Conservation (phyloP, 345 rosid genomes). For the Syzygium jambos region DNA sequence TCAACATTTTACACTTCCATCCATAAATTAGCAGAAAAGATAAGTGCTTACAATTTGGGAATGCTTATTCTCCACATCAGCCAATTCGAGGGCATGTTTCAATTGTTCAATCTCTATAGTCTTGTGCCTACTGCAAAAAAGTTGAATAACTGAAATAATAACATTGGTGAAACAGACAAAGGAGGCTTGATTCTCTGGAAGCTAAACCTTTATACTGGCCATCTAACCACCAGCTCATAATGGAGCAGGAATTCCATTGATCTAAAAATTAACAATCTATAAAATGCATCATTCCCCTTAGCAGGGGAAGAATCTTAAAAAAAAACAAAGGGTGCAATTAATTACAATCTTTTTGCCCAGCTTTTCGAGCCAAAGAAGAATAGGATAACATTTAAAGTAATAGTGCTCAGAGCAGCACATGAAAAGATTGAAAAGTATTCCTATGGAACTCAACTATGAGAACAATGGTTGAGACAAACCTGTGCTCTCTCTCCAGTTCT, state of each 20-base stretch:
- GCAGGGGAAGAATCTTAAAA: not conserved
- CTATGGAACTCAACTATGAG: not conserved
- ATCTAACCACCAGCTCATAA: not conserved
- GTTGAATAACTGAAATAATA: not conserved
- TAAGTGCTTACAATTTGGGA: constrained; percentile 40
- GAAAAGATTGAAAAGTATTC: not conserved
- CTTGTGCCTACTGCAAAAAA: constrained; percentile 38
- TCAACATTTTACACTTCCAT: not conserved
- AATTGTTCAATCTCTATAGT: constrained; percentile 48
- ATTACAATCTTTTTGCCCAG: not conserved
- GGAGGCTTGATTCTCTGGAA: not conserved
- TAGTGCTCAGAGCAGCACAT: not conserved
- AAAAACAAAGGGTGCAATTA: not conserved
- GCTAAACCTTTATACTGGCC: not conserved
- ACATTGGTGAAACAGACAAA: not conserved
- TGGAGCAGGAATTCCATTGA: not conserved
- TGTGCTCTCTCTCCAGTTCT: constrained; percentile 37
- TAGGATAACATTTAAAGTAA: not conserved
- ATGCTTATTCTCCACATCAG: constrained; percentile 23
- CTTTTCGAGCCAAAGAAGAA: not conserved
- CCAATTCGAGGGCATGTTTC: constrained; percentile 25
- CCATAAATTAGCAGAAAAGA: not conserved
- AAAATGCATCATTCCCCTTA: not conserved
- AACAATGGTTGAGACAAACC: constrained; percentile 30
- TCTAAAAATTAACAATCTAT: not conserved